Evolutionary conservation across 495 filamentous ascomycete species (phyloP), one percentile per base, ranked within the genome.

Genomic region (Neurospora hispaniola): DNA sequence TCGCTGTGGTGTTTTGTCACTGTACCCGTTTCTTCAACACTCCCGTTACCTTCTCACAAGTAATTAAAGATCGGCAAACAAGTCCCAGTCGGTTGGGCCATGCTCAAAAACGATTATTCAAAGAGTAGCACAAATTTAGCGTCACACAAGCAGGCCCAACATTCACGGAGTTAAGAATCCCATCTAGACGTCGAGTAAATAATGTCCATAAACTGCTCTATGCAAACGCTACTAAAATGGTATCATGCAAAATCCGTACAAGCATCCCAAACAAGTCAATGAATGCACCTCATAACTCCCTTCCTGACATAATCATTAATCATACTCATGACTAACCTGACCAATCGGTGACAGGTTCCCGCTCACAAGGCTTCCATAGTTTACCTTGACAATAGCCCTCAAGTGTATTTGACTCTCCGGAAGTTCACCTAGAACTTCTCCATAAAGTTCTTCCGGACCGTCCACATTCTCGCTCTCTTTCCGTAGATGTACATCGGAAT

Each of bases 401-500:
- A 66, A 7, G 27, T 31, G 54, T 66, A 66, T 18, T 66, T 66
- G 35, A 72, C 18, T 38, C 23, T 69, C 20, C 71, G n/a, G 44
- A 69, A 72, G 54, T 69, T 9, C 11, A 41, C 62, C 76, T 85
- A 96, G 72, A 95, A 95, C 74, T 88, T 91, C 84, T 97, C 94
- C 93, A 97, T 95, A 72, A 97, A 82, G 74, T 91, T 93, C 86
- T 88, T 92, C 69, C 94, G 85, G 39, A 94, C 93, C 1, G 96
- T 98, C 94, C 95, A 97, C 94, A 97, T 97, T n/a, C 96, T 86
- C 42, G 92, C 89, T 69, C 94, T 86, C 85, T 99, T 98, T 62
- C 96, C 96, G 75, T 90, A 98, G 42, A 99, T 93, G 79, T 97
- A 99, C 92, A 99, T 93, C 4, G 96, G 96, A 70, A 97, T 93